Evolutionary conservation across 106 monocot genomes (phyloP).

Genomic region (Platanthera guangdongensis): DNA sequence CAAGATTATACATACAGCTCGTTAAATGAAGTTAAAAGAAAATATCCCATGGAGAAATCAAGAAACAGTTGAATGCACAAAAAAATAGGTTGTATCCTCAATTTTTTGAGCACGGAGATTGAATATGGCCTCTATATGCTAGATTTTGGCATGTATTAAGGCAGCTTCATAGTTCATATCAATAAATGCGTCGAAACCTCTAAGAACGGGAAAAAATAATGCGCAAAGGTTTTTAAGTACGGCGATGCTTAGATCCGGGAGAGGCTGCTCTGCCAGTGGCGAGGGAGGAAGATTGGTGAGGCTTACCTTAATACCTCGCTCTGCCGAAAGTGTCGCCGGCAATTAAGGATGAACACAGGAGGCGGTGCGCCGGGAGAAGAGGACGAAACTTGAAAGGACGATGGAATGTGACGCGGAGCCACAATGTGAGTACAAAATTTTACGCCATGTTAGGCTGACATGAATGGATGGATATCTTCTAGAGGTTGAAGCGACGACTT

Average conservation of each 20-base stretch:
- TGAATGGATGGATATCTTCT: too few relatives aligned
- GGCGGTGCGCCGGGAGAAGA: background rate
- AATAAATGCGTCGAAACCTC: background rate
- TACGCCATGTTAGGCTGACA: background rate
- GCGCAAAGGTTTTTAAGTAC: background rate
- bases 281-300: background rate
- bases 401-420: background rate
- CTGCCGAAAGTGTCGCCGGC: background rate
- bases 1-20: background rate
- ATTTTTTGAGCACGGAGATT: background rate
- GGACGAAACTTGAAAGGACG: background rate
- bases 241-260: background rate
- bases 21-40: background rate
- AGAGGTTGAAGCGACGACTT: too few relatives aligned
- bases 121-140: background rate
- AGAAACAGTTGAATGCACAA: constrained; percentile 1
- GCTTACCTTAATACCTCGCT: background rate
- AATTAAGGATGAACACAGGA: background rate
- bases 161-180: background rate
- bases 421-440: background rate
- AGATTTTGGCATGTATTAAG: background rate
- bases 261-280: background rate
- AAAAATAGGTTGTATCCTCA: background rate
- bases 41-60: background rate
- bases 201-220: background rate